Conservation (phyloP, 164 flowering plant species). For the Tetrastigma voinierianum region DNA sequence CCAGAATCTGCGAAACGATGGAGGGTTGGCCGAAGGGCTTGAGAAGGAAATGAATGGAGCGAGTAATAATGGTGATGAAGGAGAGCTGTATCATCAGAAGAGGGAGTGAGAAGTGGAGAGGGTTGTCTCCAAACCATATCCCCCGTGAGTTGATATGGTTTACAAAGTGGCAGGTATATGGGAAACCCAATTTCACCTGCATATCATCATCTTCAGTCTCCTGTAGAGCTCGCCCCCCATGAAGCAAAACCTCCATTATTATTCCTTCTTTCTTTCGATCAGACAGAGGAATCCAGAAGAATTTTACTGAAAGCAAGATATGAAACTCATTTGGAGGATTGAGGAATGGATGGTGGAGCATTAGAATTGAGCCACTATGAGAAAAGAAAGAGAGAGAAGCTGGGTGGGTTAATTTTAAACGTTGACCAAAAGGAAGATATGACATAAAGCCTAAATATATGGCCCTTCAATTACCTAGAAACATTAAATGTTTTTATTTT, state of each 20-base stretch:
- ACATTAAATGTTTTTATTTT: too few species aligned
- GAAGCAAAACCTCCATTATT: too few species aligned
- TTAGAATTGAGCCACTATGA: background rate
- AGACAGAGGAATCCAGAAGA: too few species aligned
- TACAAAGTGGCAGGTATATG: conserved; percentile 18
- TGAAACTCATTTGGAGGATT: background rate
- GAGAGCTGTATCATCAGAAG: conserved; percentile 30
- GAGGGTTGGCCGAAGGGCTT: conserved; percentile 40
- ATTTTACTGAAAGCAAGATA: too few species aligned
- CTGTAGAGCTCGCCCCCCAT: too few species aligned
- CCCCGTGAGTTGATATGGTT: conserved; percentile 25
- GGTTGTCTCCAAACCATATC: conserved; percentile 30
- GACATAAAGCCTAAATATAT: too few species aligned
- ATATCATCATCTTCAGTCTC: too few species aligned
- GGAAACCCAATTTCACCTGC: background rate
- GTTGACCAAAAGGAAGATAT: too few species aligned
- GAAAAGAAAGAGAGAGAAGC: background rate
- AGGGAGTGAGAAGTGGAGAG: conserved; percentile 29
- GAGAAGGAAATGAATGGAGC: conserved; percentile 21
- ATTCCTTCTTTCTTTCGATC: too few species aligned
- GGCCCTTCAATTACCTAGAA: too few species aligned
- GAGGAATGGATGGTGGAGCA: background rate
- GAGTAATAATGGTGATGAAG: conserved; percentile 31
- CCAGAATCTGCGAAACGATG: conserved; percentile 40
- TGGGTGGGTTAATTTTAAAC: background rate